Conservation (phyloP, 2,329 filamentous ascomycete species). For the Phoma herbarum region DNA sequence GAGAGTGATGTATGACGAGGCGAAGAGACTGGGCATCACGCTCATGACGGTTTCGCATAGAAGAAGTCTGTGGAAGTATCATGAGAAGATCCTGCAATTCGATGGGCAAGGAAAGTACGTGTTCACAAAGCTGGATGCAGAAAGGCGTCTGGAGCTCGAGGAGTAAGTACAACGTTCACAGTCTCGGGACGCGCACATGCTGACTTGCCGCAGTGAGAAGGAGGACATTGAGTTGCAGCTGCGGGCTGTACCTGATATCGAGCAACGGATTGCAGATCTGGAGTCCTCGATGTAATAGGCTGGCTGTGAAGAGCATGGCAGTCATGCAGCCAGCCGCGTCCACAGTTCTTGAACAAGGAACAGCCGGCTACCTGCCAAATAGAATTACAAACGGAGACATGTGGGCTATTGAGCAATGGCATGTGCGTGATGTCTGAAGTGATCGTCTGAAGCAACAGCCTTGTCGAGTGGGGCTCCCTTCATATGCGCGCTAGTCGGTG, state of each 20-base stretch:
- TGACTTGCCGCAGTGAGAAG: slow-evolving; percentile 69
- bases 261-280: slow-evolving; percentile 84
- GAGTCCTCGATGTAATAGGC: slow-evolving; percentile 46
- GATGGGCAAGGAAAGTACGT: slow-evolving; percentile 92
- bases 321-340: neutral
- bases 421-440: neutral
- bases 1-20: slow-evolving; percentile 95
- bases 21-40: slow-evolving; percentile 89
- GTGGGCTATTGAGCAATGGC: neutral
- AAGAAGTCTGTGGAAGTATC: slow-evolving; percentile 94
- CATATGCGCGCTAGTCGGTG: slow-evolving; percentile 16
- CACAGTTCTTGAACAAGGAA: too few species aligned
- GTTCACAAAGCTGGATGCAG: slow-evolving; percentile 89
- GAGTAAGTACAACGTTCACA: slow-evolving; percentile 63
- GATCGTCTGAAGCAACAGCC: neutral
- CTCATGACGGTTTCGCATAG: slow-evolving; percentile 97
- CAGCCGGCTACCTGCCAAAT: neutral
- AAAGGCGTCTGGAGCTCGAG: slow-evolving; percentile 83
- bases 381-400: neutral
- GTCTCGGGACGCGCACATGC: slow-evolving; percentile 2
- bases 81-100: slow-evolving; percentile 93
- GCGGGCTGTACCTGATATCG: slow-evolving; percentile 84
- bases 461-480: slow-evolving; percentile 1
- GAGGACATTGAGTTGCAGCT: slow-evolving; percentile 90
- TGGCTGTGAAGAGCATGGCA: neutral